phyloP scores from a whole-genome alignment of 2,329 filamentous ascomycete genomes.

The Aspergillus transmontanensis region DNA sequence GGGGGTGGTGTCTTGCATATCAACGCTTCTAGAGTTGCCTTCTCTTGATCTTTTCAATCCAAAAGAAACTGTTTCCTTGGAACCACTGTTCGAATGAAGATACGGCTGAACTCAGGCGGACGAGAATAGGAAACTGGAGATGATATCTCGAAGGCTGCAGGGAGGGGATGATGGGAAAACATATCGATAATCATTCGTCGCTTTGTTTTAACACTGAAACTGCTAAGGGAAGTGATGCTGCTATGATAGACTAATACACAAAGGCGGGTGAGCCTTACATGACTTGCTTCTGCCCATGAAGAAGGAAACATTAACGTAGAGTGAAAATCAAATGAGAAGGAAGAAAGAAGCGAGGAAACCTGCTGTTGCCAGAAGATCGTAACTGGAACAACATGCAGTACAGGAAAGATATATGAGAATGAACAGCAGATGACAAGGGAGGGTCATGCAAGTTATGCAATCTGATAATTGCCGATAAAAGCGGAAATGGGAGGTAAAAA shows the following conservation, averaged over 20 bases:
- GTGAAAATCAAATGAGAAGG: constrained; percentile 14
- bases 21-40: constrained; percentile 2
- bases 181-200: constrained; percentile 26
- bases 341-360: not conserved
- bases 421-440: constrained; percentile 20
- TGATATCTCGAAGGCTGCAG: not conserved
- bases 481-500: constrained; percentile 19
- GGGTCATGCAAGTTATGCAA: constrained; percentile 29
- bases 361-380: constrained; percentile 29
- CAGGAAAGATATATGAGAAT: constrained; percentile 17
- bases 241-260: constrained; percentile 33
- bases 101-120: not conserved
- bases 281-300: constrained; percentile 24
- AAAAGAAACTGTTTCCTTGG: not conserved
- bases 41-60: not conserved
- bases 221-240: constrained; percentile 23
- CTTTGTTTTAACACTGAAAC: constrained; percentile 17
- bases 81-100: not conserved
- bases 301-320: constrained; percentile 27
- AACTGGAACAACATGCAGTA: constrained; percentile 26
- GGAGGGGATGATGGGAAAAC: constrained; percentile 4
- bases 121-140: not conserved
- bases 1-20: not conserved
- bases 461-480: constrained; percentile 31
- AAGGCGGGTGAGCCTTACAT: constrained; percentile 24